Conservation (phyloP, 2,329 filamentous ascomycete genomes). For the Monascus ruber region DNA sequence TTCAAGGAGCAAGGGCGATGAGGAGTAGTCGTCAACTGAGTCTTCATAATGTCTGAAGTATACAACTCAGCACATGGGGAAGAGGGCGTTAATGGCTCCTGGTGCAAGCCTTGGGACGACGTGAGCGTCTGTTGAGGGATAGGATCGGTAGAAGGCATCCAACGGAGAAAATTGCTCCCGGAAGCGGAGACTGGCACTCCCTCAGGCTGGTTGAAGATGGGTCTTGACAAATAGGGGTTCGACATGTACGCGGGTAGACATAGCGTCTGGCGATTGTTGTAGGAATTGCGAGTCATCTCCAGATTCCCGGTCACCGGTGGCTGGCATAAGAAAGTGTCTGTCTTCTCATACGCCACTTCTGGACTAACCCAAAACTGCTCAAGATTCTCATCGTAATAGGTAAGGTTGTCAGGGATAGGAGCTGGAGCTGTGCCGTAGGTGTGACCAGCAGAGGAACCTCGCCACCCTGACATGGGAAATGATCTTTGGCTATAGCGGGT, state of each 20-base stretch:
- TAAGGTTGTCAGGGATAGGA: slow-evolving; percentile 24
- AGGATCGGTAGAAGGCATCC: slow-evolving; percentile 23
- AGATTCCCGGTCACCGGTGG: slow-evolving; percentile 24
- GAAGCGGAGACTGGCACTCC: slow-evolving; percentile 23
- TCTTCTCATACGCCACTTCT: slow-evolving; percentile 24
- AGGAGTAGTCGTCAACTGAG: slow-evolving; percentile 26
- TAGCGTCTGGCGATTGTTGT: slow-evolving; percentile 18
- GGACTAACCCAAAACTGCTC: slow-evolving; percentile 28
- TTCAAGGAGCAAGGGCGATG: slow-evolving; percentile 25
- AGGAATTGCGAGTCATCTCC: slow-evolving; percentile 23
- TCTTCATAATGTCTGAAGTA: slow-evolving; percentile 21
- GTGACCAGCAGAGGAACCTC: slow-evolving; percentile 16
- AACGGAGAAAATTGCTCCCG: slow-evolving; percentile 26
- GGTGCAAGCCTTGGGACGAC: slow-evolving; percentile 22
- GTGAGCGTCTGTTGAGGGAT: slow-evolving; percentile 26
- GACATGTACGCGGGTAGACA: slow-evolving; percentile 29
- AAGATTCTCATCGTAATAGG: slow-evolving; percentile 26
- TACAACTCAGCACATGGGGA: slow-evolving; percentile 28
- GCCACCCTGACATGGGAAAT: slow-evolving; percentile 26
- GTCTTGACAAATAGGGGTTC: slow-evolving; percentile 27
- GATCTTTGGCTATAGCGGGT: slow-evolving; percentile 28
- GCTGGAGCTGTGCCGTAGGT: slow-evolving; percentile 17
- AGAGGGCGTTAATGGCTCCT: slow-evolving; percentile 23
- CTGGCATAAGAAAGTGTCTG: slow-evolving; percentile 20
- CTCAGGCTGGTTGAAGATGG: slow-evolving; percentile 28